Conservation (phyloP, 1,284 basidiomycete species). For the Pterulicium gracile region DNA sequence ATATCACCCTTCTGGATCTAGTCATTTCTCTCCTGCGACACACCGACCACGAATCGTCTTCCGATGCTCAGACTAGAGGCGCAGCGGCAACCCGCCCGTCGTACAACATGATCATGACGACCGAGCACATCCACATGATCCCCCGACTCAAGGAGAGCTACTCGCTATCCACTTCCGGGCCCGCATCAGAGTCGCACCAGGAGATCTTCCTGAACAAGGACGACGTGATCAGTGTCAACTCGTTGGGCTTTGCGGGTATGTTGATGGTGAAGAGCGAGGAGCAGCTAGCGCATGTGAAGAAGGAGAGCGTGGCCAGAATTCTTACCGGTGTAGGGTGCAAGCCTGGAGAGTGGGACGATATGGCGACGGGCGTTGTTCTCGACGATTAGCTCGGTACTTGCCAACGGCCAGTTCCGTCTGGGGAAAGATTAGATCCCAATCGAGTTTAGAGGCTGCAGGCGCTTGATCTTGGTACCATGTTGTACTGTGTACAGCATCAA, state of each 20-base stretch:
- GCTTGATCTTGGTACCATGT: too few relatives aligned
- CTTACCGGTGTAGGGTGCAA: constrained; percentile 42
- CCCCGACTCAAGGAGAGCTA: constrained; percentile 57
- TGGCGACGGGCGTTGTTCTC: not conserved
- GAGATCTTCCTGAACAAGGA: not conserved
- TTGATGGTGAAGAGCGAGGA: constrained; percentile 71
- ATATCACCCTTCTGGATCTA: constrained; percentile 70
- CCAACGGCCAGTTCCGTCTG: too few relatives aligned
- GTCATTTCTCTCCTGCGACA: constrained; percentile 67
- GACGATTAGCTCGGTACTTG: too few relatives aligned
- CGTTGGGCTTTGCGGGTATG: constrained; percentile 83
- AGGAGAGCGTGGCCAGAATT: constrained; percentile 48
- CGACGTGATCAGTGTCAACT: constrained; percentile 52
- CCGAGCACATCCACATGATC: constrained; percentile 76
- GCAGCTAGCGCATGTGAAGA: constrained; percentile 58
- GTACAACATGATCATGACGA: constrained; percentile 78
- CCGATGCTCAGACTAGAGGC: too few relatives aligned
- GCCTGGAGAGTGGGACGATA: constrained; percentile 35
- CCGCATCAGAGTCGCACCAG: constrained; percentile 28
- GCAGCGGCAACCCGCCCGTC: constrained; percentile 48
- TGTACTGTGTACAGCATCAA: too few relatives aligned
- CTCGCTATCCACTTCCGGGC: constrained; percentile 36
- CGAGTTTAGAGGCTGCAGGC: too few relatives aligned
- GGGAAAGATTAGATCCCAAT: too few relatives aligned
- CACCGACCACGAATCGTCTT: constrained; percentile 37